Percentiles rank a stretch among this genome's conserved stretches.
Conservation (phyloP, 2,329 filamentous ascomycete species). For the Clonostachys byssicola region DNA sequence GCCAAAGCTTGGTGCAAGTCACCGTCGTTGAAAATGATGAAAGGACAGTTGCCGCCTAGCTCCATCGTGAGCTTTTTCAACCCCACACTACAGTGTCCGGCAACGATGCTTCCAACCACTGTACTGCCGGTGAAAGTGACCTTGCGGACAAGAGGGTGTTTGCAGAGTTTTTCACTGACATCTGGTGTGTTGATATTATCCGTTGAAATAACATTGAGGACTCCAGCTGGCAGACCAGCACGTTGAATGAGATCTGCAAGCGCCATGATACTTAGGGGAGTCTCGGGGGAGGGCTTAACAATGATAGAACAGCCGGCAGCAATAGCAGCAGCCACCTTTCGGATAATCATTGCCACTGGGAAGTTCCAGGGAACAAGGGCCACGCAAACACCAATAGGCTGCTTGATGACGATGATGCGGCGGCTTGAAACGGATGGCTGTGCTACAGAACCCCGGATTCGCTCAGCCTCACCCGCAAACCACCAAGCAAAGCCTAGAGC, state of each 20-base stretch:
- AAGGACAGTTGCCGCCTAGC: constrained; percentile 63
- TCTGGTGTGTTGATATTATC: constrained; percentile 55
- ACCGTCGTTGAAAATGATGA: constrained; percentile 63
- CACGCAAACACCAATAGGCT: constrained; percentile 26
- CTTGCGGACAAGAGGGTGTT: constrained; percentile 66
- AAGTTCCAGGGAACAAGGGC: constrained; percentile 53
- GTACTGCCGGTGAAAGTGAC: constrained; percentile 71
- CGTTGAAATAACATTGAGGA: constrained; percentile 65
- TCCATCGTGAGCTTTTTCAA: constrained; percentile 64
- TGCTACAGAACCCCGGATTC: constrained; percentile 54
- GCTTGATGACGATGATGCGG: constrained; percentile 66
- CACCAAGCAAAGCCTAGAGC: constrained; percentile 48
- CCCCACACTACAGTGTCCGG: constrained; percentile 25
- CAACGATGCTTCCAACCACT: constrained; percentile 65
- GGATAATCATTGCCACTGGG: constrained; percentile 43
- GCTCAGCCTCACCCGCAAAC: constrained; percentile 49
- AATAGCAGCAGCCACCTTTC: constrained; percentile 48
- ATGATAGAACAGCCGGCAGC: constrained; percentile 76
- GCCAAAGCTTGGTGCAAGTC: constrained; percentile 29
- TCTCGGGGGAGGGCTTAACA: constrained; percentile 70
- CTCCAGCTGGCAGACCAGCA: constrained; percentile 71
- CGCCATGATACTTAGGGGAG: constrained; percentile 67
- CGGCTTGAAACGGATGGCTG: constrained; percentile 57
- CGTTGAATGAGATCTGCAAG: constrained; percentile 56
- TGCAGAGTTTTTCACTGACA: constrained; percentile 61